These are phyloP conservation scores for Inga oerstediana DNA, from an alignment of 306 rosid species.

Conservation along the genomic window DNA sequence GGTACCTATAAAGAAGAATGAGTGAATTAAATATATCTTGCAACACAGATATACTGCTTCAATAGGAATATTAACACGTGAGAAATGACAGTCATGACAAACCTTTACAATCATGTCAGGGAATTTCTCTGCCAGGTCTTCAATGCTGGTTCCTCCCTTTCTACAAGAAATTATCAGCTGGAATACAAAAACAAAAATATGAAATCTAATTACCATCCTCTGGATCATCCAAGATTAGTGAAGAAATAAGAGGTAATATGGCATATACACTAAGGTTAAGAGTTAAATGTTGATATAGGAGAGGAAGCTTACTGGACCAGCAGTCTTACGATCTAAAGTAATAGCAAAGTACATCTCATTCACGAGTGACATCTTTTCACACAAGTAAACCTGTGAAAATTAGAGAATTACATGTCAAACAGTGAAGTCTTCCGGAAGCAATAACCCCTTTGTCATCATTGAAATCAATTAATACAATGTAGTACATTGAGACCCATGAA, in stretches of 20 bases:
- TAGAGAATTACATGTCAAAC: conserved; percentile 28
- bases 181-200: conserved; percentile 5
- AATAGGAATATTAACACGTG: conserved; percentile 20
- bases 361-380: conserved; percentile 84
- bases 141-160: conserved; percentile 99
- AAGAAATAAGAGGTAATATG: background rate
- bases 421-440: conserved; percentile 9
- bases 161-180: conserved; percentile 95
- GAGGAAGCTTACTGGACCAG: conserved; percentile 84
- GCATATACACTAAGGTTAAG: conserved; percentile 22
- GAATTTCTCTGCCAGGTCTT: conserved; percentile 97
- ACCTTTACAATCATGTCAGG: conserved; percentile 96
- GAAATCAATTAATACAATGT: background rate
- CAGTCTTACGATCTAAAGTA: conserved; percentile 86
- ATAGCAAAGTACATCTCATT: conserved; percentile 99
- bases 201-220: conserved; percentile 8
- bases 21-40: conserved; percentile 32
- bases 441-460: background rate
- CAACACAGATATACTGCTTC: conserved; percentile 14
- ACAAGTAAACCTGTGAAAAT: conserved; percentile 76
- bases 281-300: conserved; percentile 26
- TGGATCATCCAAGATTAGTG: conserved; percentile 6
- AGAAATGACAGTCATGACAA: conserved; percentile 33
- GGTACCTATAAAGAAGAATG: conserved; percentile 71
- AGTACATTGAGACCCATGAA: background rate